Percentiles rank a stretch among this genome's conserved stretches.
Conservation (phyloP, 441 rosid species). For the Bruguiera hainesii region DNA sequence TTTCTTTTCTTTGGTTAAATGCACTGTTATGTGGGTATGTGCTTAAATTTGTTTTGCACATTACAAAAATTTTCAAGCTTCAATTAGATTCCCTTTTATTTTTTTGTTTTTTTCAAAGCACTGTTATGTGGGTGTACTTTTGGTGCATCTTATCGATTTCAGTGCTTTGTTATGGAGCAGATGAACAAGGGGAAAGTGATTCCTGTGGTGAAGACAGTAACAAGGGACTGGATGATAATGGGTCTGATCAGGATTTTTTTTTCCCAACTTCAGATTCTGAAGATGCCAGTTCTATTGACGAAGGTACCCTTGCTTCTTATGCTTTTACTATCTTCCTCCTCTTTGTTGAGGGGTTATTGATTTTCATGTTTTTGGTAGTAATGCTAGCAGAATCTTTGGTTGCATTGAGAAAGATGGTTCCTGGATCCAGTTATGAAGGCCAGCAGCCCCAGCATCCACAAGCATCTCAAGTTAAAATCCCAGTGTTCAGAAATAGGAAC, state of each 20-base stretch:
- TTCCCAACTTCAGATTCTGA: slow-evolving; percentile 39
- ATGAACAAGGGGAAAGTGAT: slow-evolving; percentile 15
- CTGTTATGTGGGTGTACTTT: too few relatives aligned
- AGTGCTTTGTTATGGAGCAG: slow-evolving; percentile 11
- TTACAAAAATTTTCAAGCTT: too few relatives aligned
- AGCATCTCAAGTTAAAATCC: not conserved
- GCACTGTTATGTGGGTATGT: too few relatives aligned
- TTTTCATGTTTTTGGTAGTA: slow-evolving; percentile 8
- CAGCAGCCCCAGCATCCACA: slow-evolving; percentile 4
- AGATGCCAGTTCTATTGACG: slow-evolving; percentile 14
- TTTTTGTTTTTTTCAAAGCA: too few relatives aligned
- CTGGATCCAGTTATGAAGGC: slow-evolving; percentile 13
- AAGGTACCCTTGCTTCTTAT: slow-evolving; percentile 26
- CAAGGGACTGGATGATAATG: not conserved
- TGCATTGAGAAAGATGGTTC: slow-evolving; percentile 1
- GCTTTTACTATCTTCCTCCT: not conserved
- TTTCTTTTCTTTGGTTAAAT: too few relatives aligned
- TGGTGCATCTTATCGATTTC: too few relatives aligned
- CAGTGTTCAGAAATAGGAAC: slow-evolving; percentile 14
- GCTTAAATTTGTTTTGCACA: too few relatives aligned
- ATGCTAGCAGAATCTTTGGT: slow-evolving; percentile 24
- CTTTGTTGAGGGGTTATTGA: not conserved
- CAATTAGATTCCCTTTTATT: too few relatives aligned
- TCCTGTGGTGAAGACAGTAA: slow-evolving; percentile 16
- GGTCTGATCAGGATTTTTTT: slow-evolving; percentile 31